Conservation (phyloP, 306 rosid species). For the Medicago ruthenica region DNA sequence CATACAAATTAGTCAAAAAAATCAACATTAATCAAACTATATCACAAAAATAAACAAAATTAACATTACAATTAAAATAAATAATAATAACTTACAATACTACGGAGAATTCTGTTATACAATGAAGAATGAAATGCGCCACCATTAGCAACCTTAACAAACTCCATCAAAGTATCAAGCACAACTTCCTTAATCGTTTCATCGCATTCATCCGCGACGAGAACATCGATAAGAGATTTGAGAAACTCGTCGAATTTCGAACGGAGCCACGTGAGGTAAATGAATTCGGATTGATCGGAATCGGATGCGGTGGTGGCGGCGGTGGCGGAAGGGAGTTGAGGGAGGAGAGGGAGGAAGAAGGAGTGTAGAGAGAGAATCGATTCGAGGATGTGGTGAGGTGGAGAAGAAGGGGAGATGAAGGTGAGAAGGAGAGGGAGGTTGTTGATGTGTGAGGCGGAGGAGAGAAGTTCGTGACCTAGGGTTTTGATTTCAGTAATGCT, state of each 20-base stretch:
- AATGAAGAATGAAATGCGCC: constrained; percentile 82
- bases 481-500: constrained; percentile 67
- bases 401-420: constrained; percentile 69
- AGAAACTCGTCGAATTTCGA: constrained; percentile 35
- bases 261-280: too few species aligned
- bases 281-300: neutral
- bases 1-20: constrained; percentile 1
- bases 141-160: constrained; percentile 69
- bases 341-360: constrained; percentile 72
- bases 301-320: neutral
- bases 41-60: neutral
- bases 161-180: constrained; percentile 85
- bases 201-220: constrained; percentile 57
- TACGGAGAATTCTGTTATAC: constrained; percentile 66
- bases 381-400: constrained; percentile 72
- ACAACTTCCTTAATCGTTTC: constrained; percentile 78
- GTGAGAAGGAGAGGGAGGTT: constrained; percentile 83
- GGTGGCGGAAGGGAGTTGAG: constrained; percentile 15
- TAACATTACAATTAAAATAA: neutral
- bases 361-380: constrained; percentile 85
- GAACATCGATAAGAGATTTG: constrained; percentile 59
- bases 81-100: constrained; percentile 60
- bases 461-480: constrained; percentile 78
- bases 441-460: constrained; percentile 76
- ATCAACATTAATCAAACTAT: neutral